Conservation (phyloP, 331 rosid species). For the Arachis monticola region DNA sequence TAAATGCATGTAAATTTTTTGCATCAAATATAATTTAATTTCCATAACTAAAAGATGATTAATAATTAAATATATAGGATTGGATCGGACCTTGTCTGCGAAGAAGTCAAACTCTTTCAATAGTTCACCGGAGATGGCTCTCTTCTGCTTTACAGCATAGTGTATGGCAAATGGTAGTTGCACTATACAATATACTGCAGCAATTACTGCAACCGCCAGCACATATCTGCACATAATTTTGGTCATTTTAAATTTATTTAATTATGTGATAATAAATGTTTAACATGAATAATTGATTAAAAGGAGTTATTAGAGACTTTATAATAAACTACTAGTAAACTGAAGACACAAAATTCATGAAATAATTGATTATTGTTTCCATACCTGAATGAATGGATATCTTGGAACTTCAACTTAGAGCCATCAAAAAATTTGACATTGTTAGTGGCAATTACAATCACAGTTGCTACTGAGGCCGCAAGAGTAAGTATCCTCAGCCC, state of each 20-base stretch:
- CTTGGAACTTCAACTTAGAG: constrained; percentile 18
- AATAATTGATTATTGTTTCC: too few species aligned
- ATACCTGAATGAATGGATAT: constrained; percentile 42
- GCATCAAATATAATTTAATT: too few species aligned
- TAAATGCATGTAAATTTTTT: too few species aligned
- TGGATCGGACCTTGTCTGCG: constrained; percentile 52
- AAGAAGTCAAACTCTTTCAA: constrained; percentile 51
- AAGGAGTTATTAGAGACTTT: too few species aligned
- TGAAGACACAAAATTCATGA: too few species aligned
- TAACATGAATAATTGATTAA: too few species aligned
- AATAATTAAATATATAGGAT: constrained; percentile 8
- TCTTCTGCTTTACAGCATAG: constrained; percentile 41
- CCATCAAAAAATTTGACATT: constrained; percentile 23
- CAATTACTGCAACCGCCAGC: constrained; percentile 40
- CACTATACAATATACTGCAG: constrained; percentile 40
- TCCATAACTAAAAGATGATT: too few species aligned
- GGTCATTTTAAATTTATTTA: neutral
- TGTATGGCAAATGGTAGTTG: constrained; percentile 53
- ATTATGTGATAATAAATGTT: too few species aligned
- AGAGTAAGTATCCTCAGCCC: constrained; percentile 46
- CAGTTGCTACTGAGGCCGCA: constrained; percentile 37
- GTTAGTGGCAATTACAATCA: constrained; percentile 36
- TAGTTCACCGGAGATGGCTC: constrained; percentile 39
- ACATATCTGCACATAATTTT: constrained; percentile 39
- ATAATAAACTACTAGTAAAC: too few species aligned